Conservation (phyloP, 169 alveolate species). For the Perkinsus olseni region DNA sequence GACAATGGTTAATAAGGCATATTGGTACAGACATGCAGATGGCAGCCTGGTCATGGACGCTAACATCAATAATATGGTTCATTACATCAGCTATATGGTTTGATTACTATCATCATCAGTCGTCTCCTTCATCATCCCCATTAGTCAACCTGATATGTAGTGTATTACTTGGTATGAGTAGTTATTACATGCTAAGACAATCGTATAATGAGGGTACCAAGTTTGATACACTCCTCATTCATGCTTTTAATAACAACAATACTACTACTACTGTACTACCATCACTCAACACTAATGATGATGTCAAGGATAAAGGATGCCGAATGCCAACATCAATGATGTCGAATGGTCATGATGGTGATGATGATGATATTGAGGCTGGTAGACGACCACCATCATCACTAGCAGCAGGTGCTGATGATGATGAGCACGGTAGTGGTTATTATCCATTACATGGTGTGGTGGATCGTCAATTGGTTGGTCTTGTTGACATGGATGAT, state of each 20-base stretch:
- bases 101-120: background rate
- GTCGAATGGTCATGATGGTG: background rate
- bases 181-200: background rate
- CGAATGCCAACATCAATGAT: background rate
- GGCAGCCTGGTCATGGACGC: background rate
- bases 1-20: background rate
- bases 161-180: background rate
- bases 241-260: background rate
- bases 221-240: background rate
- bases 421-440: background rate
- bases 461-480: background rate
- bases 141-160: background rate
- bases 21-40: background rate
- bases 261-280: too few species aligned
- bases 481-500: background rate
- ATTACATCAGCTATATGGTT: background rate
- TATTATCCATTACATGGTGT: background rate
- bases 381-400: background rate
- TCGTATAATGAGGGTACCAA: background rate
- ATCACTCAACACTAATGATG: too few species aligned
- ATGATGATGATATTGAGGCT: background rate
- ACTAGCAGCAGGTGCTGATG: background rate
- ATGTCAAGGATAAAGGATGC: background rate
- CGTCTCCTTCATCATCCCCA: background rate
- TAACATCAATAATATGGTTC: background rate